phyloP scores from a whole-genome alignment of 345 rosid genomes.

The Boechera divaricarpa region DNA sequence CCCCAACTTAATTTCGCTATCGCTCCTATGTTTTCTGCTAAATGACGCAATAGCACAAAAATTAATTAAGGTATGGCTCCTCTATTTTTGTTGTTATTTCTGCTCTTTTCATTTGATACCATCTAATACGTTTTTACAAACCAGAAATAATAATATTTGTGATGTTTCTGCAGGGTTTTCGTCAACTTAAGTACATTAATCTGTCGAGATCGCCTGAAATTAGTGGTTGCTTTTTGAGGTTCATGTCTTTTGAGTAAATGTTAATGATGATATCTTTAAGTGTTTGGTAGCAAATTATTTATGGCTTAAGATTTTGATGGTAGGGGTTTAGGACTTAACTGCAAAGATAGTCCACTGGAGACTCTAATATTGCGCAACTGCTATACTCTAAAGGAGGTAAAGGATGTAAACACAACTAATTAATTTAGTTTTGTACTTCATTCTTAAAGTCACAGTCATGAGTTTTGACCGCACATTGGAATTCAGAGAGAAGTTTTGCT shows the following conservation, averaged over 20 bases:
- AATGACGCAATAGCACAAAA: slow-evolving; percentile 66
- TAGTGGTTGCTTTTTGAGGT: slow-evolving; percentile 83
- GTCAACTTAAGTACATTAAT: slow-evolving; percentile 71
- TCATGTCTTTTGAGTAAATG: slow-evolving; percentile 23
- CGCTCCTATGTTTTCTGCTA: slow-evolving; percentile 76
- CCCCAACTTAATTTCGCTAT: slow-evolving; percentile 69
- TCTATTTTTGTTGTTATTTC: slow-evolving; percentile 13
- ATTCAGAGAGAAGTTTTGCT: slow-evolving; percentile 76
- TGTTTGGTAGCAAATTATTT: slow-evolving; percentile 21
- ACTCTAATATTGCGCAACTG: slow-evolving; percentile 75
- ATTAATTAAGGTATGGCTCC: slow-evolving; percentile 60
- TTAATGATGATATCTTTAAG: not conserved
- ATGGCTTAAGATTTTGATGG: slow-evolving; percentile 29
- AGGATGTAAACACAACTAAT: slow-evolving; percentile 11
- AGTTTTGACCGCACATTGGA: slow-evolving; percentile 18
- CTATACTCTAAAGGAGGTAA: slow-evolving; percentile 76
- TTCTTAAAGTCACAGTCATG: slow-evolving; percentile 14
- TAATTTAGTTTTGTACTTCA: not conserved
- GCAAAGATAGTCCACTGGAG: slow-evolving; percentile 67
- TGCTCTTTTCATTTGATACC: slow-evolving; percentile 21
- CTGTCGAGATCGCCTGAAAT: slow-evolving; percentile 65
- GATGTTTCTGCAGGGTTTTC: slow-evolving; percentile 63
- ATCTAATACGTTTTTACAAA: slow-evolving; percentile 6
- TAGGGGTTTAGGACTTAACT: slow-evolving; percentile 65
- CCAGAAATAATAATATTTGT: not conserved